phyloP scores from a whole-genome alignment of 208 protist genomes.

The Acanthamoeba triangularis region DNA sequence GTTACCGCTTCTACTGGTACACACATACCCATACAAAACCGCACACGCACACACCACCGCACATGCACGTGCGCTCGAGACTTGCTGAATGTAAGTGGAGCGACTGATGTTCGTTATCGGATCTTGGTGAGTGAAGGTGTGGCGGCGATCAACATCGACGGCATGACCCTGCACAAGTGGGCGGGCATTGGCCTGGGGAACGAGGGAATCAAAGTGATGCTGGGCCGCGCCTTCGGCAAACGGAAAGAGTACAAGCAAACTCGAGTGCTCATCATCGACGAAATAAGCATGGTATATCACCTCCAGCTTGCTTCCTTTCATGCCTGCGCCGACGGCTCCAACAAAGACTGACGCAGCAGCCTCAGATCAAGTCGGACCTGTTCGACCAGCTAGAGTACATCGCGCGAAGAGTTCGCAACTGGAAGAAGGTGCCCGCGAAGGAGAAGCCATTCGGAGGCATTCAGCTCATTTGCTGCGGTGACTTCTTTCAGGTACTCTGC shows the following conservation, averaged over 20 bases:
- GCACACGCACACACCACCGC: too few relatives aligned
- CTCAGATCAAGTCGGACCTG: slow-evolving; percentile 51
- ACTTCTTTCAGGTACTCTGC: slow-evolving; percentile 80
- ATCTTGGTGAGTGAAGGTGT: slow-evolving; percentile 5
- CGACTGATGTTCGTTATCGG: too few relatives aligned
- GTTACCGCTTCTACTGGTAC: slow-evolving; percentile 85
- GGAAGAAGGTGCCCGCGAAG: background rate
- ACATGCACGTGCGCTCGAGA: too few relatives aligned
- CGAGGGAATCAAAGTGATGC: background rate
- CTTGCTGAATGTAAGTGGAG: too few relatives aligned
- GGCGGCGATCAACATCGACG: slow-evolving; percentile 85
- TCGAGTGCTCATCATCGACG: slow-evolving; percentile 82
- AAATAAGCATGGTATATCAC: slow-evolving; percentile 88
- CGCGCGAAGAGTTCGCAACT: slow-evolving; percentile 54
- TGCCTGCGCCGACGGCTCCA: background rate
- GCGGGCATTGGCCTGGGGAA: slow-evolving; percentile 80
- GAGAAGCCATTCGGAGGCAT: slow-evolving; percentile 83
- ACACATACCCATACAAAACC: background rate
- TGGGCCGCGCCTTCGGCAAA: slow-evolving; percentile 7
- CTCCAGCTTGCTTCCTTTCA: background rate
- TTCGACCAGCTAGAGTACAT: slow-evolving; percentile 82
- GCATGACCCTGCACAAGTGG: slow-evolving; percentile 85
- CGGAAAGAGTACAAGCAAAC: slow-evolving; percentile 19
- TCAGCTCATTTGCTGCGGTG: slow-evolving; percentile 83
- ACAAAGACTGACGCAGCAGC: background rate